phyloP scores from a whole-genome alignment of 305 asterid species.

The Fraxinus baroniana region DNA sequence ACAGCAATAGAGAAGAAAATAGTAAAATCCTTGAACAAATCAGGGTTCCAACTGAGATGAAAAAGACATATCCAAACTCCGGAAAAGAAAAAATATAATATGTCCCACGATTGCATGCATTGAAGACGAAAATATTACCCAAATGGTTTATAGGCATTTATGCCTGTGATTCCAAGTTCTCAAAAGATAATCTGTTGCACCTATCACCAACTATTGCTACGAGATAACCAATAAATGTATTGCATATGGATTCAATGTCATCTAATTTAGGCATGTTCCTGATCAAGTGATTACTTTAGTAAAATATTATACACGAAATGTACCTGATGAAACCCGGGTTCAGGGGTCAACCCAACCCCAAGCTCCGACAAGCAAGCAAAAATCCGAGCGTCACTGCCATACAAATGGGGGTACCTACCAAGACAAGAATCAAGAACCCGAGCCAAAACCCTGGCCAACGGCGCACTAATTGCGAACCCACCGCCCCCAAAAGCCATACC shows the following conservation, averaged over 20 bases:
- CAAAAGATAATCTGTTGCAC: neutral
- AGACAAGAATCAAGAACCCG: conserved; percentile 66
- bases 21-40: neutral
- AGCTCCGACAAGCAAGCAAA: conserved; percentile 77
- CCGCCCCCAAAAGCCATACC: conserved; percentile 86
- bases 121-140: neutral
- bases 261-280: neutral
- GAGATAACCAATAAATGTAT: neutral
- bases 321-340: conserved; percentile 91
- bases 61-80: neutral
- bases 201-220: neutral
- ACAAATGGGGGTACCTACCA: conserved; percentile 68
- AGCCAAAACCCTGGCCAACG: conserved; percentile 62
- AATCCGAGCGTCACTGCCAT: conserved; percentile 86
- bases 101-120: neutral
- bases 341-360: conserved; percentile 65
- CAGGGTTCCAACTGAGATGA: neutral
- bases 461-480: conserved; percentile 73
- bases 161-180: neutral
- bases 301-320: neutral
- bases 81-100: neutral
- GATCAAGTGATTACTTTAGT: neutral
- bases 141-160: neutral
- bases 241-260: neutral
- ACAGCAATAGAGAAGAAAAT: neutral